phyloP scores from a whole-genome alignment of 2,329 filamentous ascomycete genomes.

The Xylogone sp. region DNA sequence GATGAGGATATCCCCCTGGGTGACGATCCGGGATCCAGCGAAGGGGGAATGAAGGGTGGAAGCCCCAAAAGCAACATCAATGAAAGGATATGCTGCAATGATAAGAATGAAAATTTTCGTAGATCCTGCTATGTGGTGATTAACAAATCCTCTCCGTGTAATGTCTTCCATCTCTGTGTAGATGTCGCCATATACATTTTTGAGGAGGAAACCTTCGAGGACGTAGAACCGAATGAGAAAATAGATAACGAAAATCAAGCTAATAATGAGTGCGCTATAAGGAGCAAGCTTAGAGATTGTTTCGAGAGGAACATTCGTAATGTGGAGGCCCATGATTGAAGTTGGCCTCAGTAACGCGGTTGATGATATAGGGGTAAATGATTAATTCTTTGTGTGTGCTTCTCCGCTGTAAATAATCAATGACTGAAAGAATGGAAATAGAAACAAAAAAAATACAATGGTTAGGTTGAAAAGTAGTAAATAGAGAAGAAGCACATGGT shows the following conservation, averaged over 20 bases:
- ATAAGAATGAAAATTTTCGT: constrained; percentile 33
- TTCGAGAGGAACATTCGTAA: neutral
- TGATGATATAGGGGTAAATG: too few relatives aligned
- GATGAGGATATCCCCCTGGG: constrained; percentile 31
- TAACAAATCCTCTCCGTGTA: constrained; percentile 33
- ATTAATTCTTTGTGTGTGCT: too few relatives aligned
- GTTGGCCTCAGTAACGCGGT: too few relatives aligned
- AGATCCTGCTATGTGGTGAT: constrained; percentile 35
- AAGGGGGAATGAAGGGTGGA: constrained; percentile 23
- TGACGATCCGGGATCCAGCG: constrained; percentile 20
- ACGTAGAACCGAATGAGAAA: constrained; percentile 15
- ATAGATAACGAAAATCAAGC: neutral
- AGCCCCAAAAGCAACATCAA: constrained; percentile 26
- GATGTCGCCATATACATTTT: constrained; percentile 22
- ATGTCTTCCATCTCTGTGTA: constrained; percentile 28
- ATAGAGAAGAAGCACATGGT: too few relatives aligned
- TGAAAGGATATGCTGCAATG: constrained; percentile 31
- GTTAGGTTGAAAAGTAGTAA: too few relatives aligned
- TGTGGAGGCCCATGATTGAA: too few relatives aligned
- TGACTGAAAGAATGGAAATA: too few relatives aligned
- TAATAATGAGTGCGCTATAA: neutral
- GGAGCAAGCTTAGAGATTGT: neutral
- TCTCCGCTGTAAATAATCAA: too few relatives aligned
- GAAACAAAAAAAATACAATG: too few relatives aligned
- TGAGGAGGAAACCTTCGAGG: constrained; percentile 30